phyloP scores from a whole-genome alignment of 495 filamentous ascomycete species.

The Hypomontagnella monticulosa region DNA sequence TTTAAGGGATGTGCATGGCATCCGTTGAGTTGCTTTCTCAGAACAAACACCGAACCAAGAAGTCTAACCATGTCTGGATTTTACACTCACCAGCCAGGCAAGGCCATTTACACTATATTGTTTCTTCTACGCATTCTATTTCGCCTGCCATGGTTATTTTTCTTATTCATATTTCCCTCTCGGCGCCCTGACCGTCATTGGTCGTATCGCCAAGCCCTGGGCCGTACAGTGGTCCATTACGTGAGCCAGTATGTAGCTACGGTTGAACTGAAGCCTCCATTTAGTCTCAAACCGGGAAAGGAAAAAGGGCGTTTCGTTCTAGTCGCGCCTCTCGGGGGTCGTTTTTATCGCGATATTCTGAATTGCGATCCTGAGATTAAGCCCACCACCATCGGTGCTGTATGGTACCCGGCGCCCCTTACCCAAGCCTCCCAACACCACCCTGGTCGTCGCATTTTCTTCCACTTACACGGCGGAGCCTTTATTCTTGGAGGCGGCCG shows the following conservation, averaged over 20 bases:
- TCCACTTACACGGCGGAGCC: constrained; percentile 63
- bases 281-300: constrained; percentile 42
- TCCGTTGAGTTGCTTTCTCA: too few relatives aligned
- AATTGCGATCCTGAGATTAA: constrained; percentile 15
- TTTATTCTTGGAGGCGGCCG: constrained; percentile 53
- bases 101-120: constrained; percentile 45
- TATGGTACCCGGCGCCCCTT: constrained; percentile 14
- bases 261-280: constrained; percentile 37
- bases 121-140: constrained; percentile 38
- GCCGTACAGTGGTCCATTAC: constrained; percentile 36
- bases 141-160: constrained; percentile 46
- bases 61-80: constrained; percentile 11
- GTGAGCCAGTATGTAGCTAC: constrained; percentile 35
- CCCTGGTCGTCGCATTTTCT: constrained; percentile 40
- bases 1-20: too few relatives aligned
- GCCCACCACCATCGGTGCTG: constrained; percentile 5
- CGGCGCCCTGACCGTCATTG: constrained; percentile 45
- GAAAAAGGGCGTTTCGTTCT: constrained; percentile 47
- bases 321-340: constrained; percentile 35
- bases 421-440: constrained; percentile 1
- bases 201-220: constrained; percentile 48
- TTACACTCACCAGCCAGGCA: constrained; percentile 47
- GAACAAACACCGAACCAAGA: background rate
- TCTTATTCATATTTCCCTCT: constrained; percentile 40
- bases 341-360: constrained; percentile 21